These are phyloP conservation scores for Meripilus lineatus DNA, from an alignment of 1,284 basidiomycete species.

Conservation along the genomic window DNA sequence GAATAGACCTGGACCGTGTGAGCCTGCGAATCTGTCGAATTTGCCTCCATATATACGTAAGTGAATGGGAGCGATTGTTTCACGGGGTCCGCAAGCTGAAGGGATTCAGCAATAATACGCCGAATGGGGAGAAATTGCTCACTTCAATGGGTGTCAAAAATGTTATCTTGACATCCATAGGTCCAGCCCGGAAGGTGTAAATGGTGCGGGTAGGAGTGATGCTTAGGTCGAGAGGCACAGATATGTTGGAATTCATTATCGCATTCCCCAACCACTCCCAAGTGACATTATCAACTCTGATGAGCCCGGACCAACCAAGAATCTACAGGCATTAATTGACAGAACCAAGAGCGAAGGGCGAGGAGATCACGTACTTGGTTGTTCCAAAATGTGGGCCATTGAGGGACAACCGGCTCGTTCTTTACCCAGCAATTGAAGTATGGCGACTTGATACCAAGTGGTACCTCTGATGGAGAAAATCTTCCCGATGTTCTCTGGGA, in stretches of 20 bases:
- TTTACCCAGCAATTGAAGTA: conserved; percentile 15
- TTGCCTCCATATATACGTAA: conserved; percentile 20
- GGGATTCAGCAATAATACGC: neutral
- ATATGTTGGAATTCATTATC: conserved; percentile 1
- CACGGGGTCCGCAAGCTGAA: conserved; percentile 11
- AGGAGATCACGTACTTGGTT: conserved; percentile 5
- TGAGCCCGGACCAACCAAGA: conserved; percentile 34
- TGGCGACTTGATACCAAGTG: conserved; percentile 10
- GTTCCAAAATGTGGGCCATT: conserved; percentile 16
- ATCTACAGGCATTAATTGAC: neutral
- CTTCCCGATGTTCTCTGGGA: too few relatives aligned
- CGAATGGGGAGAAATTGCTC: neutral
- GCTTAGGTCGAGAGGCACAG: conserved; percentile 11
- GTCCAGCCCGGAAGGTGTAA: conserved; percentile 11
- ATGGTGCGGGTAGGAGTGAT: conserved; percentile 14
- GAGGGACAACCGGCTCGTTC: neutral
- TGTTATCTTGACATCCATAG: conserved; percentile 11
- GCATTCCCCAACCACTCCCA: conserved; percentile 31
- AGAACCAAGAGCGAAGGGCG: neutral
- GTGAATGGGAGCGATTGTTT: conserved; percentile 21
- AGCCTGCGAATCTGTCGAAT: conserved; percentile 18
- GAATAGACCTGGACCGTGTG: conserved; percentile 23
- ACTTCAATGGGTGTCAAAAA: conserved; percentile 15
- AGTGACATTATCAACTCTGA: conserved; percentile 34
- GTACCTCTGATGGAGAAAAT: conserved; percentile 12